Conservation (phyloP, 345 rosid genomes). For the Eucalyptus dawsonii region DNA sequence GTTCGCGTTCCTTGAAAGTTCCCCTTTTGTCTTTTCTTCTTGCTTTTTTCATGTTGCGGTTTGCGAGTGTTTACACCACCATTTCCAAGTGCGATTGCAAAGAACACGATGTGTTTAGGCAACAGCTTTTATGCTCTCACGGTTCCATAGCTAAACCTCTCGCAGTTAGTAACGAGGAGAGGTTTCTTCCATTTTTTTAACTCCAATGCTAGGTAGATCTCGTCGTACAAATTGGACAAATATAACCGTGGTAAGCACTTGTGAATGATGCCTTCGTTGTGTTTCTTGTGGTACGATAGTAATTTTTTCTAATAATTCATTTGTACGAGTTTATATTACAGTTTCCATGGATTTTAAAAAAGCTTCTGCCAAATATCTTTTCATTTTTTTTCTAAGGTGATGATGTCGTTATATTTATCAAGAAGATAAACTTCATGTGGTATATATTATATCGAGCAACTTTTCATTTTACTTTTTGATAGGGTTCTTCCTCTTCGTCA, state of each 20-base stretch:
- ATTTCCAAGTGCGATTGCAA: background rate
- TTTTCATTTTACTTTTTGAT: background rate
- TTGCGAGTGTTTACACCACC: background rate
- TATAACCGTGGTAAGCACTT: background rate
- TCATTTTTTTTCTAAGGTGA: background rate
- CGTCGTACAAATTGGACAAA: fast-evolving
- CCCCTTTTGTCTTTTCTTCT: background rate
- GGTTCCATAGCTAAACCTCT: background rate
- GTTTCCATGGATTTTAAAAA: background rate
- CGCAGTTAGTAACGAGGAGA: background rate
- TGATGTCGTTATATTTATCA: background rate
- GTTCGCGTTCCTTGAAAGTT: background rate
- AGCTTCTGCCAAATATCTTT: background rate
- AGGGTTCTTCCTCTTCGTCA: background rate
- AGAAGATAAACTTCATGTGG: background rate
- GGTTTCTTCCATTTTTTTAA: background rate
- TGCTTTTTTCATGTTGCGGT: background rate
- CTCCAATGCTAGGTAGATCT: background rate
- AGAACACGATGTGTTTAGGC: background rate
- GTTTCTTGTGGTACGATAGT: background rate
- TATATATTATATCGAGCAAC: background rate
- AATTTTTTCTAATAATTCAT: background rate
- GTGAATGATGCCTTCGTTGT: background rate
- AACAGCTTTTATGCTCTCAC: background rate
- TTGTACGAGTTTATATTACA: background rate